These are phyloP conservation scores for Serendipita sp. DNA, from an alignment of 768 basidiomycete genomes.

Conservation along the genomic window DNA sequence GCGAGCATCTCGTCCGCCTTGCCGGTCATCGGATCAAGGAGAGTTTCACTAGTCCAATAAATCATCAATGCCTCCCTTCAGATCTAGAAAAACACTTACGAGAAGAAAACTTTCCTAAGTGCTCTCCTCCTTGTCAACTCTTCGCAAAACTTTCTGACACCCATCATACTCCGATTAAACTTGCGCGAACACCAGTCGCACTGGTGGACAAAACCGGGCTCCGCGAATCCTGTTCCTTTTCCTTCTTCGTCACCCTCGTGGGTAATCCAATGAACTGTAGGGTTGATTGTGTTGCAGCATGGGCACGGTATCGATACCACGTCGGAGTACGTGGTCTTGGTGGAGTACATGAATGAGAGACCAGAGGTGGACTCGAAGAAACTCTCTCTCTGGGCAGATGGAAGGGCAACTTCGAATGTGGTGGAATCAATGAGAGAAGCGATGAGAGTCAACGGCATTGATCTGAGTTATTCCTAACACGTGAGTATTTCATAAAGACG, in stretches of 20 bases:
- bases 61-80: not conserved
- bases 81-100: not conserved
- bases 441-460: not conserved
- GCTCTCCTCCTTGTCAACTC: not conserved
- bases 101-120: not conserved
- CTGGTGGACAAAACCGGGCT: not conserved
- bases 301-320: not conserved
- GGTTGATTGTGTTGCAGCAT: not conserved
- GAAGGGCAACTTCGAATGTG: not conserved
- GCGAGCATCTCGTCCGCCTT: not conserved
- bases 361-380: not conserved
- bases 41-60: not conserved
- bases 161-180: not conserved
- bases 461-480: not conserved
- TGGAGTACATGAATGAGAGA: not conserved
- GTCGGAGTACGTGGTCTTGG: not conserved
- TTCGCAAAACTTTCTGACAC: constrained; percentile 3
- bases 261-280: not conserved
- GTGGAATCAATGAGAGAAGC: not conserved
- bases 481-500: not conserved
- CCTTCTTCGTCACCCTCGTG: not conserved
- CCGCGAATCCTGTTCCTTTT: not conserved
- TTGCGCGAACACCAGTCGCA: not conserved
- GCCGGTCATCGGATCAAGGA: not conserved
- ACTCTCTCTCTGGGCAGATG: not conserved